Evolutionary conservation across 1,284 basidiomycete species (phyloP), one percentile per base, ranked within the genome.

Genomic region (Rugosomyces carneus): DNA sequence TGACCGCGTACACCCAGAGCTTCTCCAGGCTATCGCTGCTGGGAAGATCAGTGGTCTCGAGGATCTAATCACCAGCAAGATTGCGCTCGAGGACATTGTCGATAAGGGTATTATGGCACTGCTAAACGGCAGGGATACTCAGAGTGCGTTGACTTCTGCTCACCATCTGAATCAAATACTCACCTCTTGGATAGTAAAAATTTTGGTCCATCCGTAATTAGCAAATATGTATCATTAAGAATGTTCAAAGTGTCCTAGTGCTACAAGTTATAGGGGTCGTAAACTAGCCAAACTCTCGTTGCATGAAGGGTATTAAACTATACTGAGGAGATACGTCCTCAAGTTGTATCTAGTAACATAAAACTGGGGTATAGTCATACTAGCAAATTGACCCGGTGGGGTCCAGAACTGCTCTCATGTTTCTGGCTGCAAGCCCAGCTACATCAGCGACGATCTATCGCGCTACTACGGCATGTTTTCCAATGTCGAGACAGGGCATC

Each of bases 11-110:
- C 62, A 65, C 48, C 41, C 56, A 1, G 63, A 64, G 41, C 45
- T 65, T 13, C 38, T 65, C 9, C 53, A 55, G 16, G 58, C 59
- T n/a, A 50, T 64, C 4, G 58, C 54, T 27, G 39, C 52, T 10
- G 64, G 60, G 4, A 60, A 60, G 32, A 56, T 34, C n/a, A 20
- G 44, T 4, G 58, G 56, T 1, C 45, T 65, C 2, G 60, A 62
- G 34, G 56, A 61, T 5, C 37, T 65, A 39, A 60, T 66, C 27
- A 65, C 63, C 2, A 57, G 51, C 36, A 60, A 53, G 41, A 61
- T 65, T 9, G 40, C 48, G 1, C 20, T 66, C 5, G 57, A 64
- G 11, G 58, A 64, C 42, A 53, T 64, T 2, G 58, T 65, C 3
- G 52, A 60, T 15, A 49, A 64, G 39, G 63, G 63, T 8, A 53